Conservation (phyloP, 306 rosid species). For the Quercus bicolor region DNA sequence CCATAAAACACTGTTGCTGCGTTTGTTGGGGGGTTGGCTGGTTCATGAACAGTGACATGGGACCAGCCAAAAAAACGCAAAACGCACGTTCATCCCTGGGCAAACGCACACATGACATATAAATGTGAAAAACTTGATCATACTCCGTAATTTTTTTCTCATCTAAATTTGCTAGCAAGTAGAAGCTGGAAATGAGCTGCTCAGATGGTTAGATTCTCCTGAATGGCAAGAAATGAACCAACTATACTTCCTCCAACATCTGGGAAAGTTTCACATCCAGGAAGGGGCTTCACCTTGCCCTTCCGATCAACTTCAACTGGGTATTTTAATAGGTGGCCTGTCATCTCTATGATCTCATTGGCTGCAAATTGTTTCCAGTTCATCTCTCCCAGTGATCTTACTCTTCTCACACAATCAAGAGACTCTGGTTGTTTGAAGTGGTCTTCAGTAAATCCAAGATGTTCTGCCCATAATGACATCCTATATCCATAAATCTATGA, state of each 20-base stretch:
- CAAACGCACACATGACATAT: neutral
- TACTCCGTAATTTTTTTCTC: slow-evolving; percentile 22
- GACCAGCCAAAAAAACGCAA: too few species aligned
- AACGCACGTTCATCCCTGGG: too few species aligned
- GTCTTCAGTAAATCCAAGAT: slow-evolving; percentile 60
- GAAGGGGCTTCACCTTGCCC: slow-evolving; percentile 77
- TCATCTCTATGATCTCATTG: slow-evolving; percentile 68
- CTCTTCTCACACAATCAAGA: slow-evolving; percentile 75
- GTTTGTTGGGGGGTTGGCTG: too few species aligned
- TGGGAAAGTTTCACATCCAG: slow-evolving; percentile 76
- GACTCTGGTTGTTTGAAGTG: slow-evolving; percentile 77
- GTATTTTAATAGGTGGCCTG: slow-evolving; percentile 80
- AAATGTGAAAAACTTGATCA: slow-evolving; percentile 21
- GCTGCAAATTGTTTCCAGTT: slow-evolving; percentile 85
- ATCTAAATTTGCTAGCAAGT: slow-evolving; percentile 3
- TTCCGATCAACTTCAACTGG: slow-evolving; percentile 75
- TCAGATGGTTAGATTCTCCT: slow-evolving; percentile 86
- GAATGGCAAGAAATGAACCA: slow-evolving; percentile 89
- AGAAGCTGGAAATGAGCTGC: slow-evolving; percentile 15
- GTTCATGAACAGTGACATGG: too few species aligned
- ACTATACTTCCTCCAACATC: slow-evolving; percentile 87
- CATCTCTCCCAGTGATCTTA: slow-evolving; percentile 62
- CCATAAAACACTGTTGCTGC: too few species aligned
- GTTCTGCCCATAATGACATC: slow-evolving; percentile 99
- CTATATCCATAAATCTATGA: slow-evolving; percentile 82